These are phyloP conservation scores for Penicillium fuscoglaucum DNA, from an alignment of 2,329 filamentous ascomycete species.

Conservation along the genomic window DNA sequence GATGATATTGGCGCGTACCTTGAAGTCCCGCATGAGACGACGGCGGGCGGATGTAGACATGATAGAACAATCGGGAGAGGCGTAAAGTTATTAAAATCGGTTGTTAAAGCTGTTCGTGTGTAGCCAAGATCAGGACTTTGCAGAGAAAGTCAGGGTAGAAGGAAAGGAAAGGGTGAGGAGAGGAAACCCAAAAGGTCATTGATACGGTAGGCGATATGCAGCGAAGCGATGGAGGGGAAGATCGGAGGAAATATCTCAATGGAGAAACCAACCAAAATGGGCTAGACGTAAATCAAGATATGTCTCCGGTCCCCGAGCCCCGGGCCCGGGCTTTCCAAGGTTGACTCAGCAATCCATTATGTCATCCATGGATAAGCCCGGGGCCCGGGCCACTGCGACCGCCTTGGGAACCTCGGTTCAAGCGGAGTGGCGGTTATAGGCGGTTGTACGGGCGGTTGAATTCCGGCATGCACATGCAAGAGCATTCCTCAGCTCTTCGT, in stretches of 20 bases:
- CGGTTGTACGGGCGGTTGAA: slow-evolving; percentile 27
- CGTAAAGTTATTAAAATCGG: neutral
- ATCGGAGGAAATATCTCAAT: slow-evolving; percentile 19
- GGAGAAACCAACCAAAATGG: slow-evolving; percentile 17
- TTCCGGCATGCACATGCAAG: slow-evolving; percentile 16
- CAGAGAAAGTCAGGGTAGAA: neutral
- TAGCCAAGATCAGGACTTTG: neutral
- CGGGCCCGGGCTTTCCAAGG: neutral
- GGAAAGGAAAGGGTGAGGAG: neutral
- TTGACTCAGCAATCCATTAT: slow-evolving; percentile 13
- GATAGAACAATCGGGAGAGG: slow-evolving; percentile 4
- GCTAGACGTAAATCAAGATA: neutral
- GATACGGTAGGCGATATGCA: slow-evolving; percentile 6
- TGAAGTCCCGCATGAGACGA: slow-evolving; percentile 98
- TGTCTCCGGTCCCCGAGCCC: too few relatives aligned
- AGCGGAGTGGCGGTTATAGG: slow-evolving; percentile 23
- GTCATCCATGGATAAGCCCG: slow-evolving; percentile 12
- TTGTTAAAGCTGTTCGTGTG: neutral
- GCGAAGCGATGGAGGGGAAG: slow-evolving; percentile 19
- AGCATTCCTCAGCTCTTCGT: slow-evolving; percentile 4
- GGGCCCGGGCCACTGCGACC: neutral
- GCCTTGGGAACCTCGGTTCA: slow-evolving; percentile 28
- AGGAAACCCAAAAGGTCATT: neutral
- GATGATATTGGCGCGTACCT: slow-evolving; percentile 59
- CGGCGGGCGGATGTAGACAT: slow-evolving; percentile 95